Percentiles rank a stretch among this genome's conserved stretches.
These are phyloP conservation scores for Chondrostereum purpureum DNA, from an alignment of 1,284 basidiomycete genomes.

Conservation along the genomic window DNA sequence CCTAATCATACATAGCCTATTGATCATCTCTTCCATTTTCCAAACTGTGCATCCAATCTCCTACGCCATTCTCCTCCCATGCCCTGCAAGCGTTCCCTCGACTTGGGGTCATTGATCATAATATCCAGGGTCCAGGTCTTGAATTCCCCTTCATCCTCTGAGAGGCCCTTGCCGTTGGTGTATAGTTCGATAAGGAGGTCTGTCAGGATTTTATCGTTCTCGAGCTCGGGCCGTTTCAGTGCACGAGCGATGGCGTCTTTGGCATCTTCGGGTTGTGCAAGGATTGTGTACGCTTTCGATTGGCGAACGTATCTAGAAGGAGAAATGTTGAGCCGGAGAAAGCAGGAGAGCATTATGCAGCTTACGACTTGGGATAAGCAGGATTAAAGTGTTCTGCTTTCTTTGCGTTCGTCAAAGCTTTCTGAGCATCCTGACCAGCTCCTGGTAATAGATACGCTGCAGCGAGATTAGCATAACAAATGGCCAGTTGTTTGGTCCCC, in stretches of 20 bases:
- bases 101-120: neutral
- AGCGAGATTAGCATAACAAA: slow-evolving; percentile 28
- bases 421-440: slow-evolving; percentile 13
- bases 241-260: slow-evolving; percentile 19
- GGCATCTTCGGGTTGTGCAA: slow-evolving; percentile 18
- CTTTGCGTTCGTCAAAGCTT: slow-evolving; percentile 12
- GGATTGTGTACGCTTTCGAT: slow-evolving; percentile 16
- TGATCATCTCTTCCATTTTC: neutral
- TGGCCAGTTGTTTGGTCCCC: slow-evolving; percentile 22
- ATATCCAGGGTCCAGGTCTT: neutral
- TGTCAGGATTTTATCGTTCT: slow-evolving; percentile 19
- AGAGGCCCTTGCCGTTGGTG: slow-evolving; percentile 21
- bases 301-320: slow-evolving; percentile 20
- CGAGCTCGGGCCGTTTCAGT: slow-evolving; percentile 17
- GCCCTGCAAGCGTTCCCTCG: neutral
- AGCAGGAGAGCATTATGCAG: neutral
- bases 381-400: slow-evolving; percentile 9
- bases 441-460: slow-evolving; percentile 20
- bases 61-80: neutral
- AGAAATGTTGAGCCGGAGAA: neutral
- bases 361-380: slow-evolving; percentile 15
- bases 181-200: slow-evolving; percentile 22
- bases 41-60: neutral
- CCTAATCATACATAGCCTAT: no score
- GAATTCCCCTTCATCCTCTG: slow-evolving; percentile 12